Percentiles rank a stretch among this genome's conserved stretches.
phyloP scores from a whole-genome alignment of 345 rosid genomes.

The Corchorus olitorius region DNA sequence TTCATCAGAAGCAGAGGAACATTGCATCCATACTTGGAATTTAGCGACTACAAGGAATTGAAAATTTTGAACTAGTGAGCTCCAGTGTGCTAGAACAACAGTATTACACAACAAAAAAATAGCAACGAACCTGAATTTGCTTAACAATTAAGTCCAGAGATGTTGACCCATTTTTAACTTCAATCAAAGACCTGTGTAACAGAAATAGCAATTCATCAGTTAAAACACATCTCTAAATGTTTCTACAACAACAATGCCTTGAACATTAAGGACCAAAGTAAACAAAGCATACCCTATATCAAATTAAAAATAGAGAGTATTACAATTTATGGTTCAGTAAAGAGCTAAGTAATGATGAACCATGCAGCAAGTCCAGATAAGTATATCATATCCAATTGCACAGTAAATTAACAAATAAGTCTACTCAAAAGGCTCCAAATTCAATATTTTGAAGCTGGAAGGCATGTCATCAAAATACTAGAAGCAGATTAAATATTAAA shows the following conservation, averaged over 20 bases:
- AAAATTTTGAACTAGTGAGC: slow-evolving; percentile 16
- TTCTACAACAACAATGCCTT: background rate
- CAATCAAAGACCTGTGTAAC: slow-evolving; percentile 45
- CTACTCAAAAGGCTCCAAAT: background rate
- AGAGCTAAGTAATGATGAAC: background rate
- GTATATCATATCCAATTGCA: background rate
- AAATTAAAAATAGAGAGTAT: background rate
- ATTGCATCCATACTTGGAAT: slow-evolving; percentile 51
- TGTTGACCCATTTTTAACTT: slow-evolving; percentile 48
- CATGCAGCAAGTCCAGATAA: background rate
- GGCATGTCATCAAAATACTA: background rate
- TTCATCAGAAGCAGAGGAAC: slow-evolving; percentile 53
- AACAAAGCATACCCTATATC: background rate
- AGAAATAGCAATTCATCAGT: background rate
- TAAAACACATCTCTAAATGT: background rate
- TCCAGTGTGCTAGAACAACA: slow-evolving; percentile 1
- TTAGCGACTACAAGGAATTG: slow-evolving; percentile 43
- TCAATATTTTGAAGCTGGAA: background rate
- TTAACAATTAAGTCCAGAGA: slow-evolving; percentile 40
- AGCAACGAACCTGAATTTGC: slow-evolving; percentile 50
- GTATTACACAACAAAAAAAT: background rate
- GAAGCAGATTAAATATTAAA: background rate
- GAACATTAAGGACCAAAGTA: slow-evolving; percentile 5
- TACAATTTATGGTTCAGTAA: background rate
- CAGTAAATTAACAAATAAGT: background rate